Percentiles rank a stretch among this genome's conserved stretches.
Evolutionary conservation across 2,329 filamentous ascomycete genomes (phyloP).

Genomic region (Nectriaceae sp.): DNA sequence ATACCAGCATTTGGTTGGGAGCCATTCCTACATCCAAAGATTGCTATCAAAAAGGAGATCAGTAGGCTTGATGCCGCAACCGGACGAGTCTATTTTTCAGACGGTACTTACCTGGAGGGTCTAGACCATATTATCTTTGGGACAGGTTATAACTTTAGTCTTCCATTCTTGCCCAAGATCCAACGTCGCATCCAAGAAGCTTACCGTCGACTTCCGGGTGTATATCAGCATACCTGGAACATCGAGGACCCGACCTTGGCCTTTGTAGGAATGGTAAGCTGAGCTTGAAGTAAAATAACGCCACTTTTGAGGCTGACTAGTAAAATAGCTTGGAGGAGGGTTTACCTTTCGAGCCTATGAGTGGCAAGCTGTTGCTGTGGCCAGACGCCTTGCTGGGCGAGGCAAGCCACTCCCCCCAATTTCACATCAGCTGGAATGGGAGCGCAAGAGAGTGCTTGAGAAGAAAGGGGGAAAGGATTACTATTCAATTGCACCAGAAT

Average conservation of each 20-base stretch:
- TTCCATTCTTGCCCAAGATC: conserved; percentile 12
- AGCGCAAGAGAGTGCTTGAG: no score
- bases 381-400: no score
- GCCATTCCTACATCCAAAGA: no score
- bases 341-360: no score
- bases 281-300: conserved; percentile 5
- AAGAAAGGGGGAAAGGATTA: no score
- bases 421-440: no score
- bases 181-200: conserved; percentile 8
- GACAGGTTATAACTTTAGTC: conserved; percentile 13
- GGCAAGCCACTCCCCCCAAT: no score
- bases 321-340: no score
- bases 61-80: conserved; percentile 8
- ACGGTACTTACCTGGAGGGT: conserved; percentile 4
- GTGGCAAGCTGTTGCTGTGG: no score
- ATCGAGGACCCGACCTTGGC: conserved; percentile 13
- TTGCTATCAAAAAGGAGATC: no score
- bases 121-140: conserved; percentile 14
- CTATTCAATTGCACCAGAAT: no score
- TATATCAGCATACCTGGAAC: conserved; percentile 14
- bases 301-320: no score
- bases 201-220: conserved; percentile 11
- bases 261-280: conserved; percentile 12
- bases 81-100: conserved; percentile 10
- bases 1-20: conserved; percentile 8